Base-by-base conservation (phyloP, 257 asterid species). In the Petunia secreta region DNA sequence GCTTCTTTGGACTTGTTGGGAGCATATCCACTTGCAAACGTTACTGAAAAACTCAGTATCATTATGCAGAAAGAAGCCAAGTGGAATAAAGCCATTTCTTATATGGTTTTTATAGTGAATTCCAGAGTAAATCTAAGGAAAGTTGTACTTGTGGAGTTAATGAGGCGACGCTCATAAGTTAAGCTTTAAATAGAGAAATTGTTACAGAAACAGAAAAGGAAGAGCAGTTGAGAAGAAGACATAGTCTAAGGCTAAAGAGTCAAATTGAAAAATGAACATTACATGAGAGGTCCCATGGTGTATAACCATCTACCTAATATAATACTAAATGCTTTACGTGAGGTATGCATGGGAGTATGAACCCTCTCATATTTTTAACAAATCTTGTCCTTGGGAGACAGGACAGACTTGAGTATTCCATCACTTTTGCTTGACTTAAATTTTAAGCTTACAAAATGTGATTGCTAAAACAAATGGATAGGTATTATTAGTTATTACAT, bases 51-150 rank as follows among this genome's bases (percentile, higher is more conserved):
- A 4, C 77, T 69, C 80, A 89, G 76, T 25, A 83, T 13, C 25
- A 91, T 67, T 79, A 87, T 53, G 85, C 37, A 84, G 71, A 91
- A 67, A 57, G 67, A 43, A 48, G 82, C 79, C 7, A 81, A 77
- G 83, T 79, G 67, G 34, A 73, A 50, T 60, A 44, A 36, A 73
- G 62, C 8, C 78, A 73, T 73, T 9, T 48, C 16, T 4, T 9
- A 4, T 53, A 3, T 3, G n/a, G 58, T 15, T 53, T 48, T 48
- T 48, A 66, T 6, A 41, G 57, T 8, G 16, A 25, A n/a, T 46
- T 46, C 38, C 16, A 16, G 59, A 69, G 16, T 44, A 69, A 79
- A 5, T 13, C 15, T 11, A 55, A 13, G 7, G 60, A 4, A 58
- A n/a, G 77, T 48, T 48, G 43, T 71, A 44, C 41, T 34, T 34